These are phyloP conservation scores for Penicillium goetzii DNA, from an alignment of 495 filamentous ascomycete species.

Conservation along the genomic window DNA sequence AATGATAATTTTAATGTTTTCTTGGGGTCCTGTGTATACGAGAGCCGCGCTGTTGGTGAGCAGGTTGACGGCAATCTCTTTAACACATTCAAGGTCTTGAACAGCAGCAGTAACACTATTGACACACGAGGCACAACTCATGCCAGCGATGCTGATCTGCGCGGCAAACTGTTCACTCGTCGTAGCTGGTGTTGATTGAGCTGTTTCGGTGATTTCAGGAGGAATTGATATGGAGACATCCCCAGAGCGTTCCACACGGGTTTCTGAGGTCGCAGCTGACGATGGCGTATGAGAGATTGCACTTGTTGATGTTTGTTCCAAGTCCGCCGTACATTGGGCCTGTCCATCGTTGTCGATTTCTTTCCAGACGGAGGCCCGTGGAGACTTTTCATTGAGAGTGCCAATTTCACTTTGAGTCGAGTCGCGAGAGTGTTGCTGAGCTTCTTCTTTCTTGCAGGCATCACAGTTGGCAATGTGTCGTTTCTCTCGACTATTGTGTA, in stretches of 20 bases:
- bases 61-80: slow-evolving; percentile 59
- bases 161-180: slow-evolving; percentile 41
- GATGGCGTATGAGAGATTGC: not conserved
- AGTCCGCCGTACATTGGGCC: not conserved
- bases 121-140: slow-evolving; percentile 69
- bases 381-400: slow-evolving; percentile 20
- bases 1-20: slow-evolving; percentile 47
- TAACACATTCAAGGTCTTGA: slow-evolving; percentile 53
- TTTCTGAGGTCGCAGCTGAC: slow-evolving; percentile 12
- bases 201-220: slow-evolving; percentile 7
- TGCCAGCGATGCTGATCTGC: slow-evolving; percentile 59
- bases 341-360: slow-evolving; percentile 4
- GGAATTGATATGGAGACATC: slow-evolving; percentile 5
- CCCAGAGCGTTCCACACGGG: not conserved
- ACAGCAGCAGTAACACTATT: slow-evolving; percentile 57
- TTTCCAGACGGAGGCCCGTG: not conserved
- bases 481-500: slow-evolving; percentile 28
- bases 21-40: slow-evolving; percentile 45
- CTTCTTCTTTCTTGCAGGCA: slow-evolving; percentile 50
- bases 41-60: slow-evolving; percentile 62
- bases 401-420: slow-evolving; percentile 14
- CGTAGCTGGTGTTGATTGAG: slow-evolving; percentile 4
- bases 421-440: slow-evolving; percentile 15
- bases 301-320: slow-evolving; percentile 5
- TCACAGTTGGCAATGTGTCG: slow-evolving; percentile 52